Percentiles rank a stretch among this genome's conserved stretches.
Conservation (phyloP, 2,329 filamentous ascomycete genomes). For the Eutypella sp. region DNA sequence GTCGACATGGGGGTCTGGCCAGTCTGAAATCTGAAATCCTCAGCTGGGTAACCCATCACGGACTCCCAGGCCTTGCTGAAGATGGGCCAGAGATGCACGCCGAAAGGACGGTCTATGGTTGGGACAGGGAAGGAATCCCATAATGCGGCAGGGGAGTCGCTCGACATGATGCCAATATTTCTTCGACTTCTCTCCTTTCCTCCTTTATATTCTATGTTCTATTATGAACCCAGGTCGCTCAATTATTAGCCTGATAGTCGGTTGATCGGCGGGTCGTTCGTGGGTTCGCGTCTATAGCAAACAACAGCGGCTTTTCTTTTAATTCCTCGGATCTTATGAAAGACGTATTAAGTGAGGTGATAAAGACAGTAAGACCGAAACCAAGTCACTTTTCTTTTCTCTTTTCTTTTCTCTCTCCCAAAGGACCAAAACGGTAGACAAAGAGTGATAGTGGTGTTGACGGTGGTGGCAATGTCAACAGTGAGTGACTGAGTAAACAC, state of each 20-base stretch:
- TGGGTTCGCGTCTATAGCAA: too few relatives aligned
- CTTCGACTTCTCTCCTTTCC: neutral
- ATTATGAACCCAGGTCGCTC: neutral
- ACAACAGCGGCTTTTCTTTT: too few relatives aligned
- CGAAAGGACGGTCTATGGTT: constrained; percentile 87
- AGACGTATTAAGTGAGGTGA: too few relatives aligned
- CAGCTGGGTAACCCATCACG: constrained; percentile 73
- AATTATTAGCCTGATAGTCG: neutral
- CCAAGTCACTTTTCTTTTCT: too few relatives aligned
- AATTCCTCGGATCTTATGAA: too few relatives aligned
- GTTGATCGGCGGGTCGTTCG: too few relatives aligned
- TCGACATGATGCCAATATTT: constrained; percentile 17
- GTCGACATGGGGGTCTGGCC: constrained; percentile 88
- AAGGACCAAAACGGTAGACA: too few relatives aligned
- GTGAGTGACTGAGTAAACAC: too few relatives aligned
- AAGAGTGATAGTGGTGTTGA: too few relatives aligned
- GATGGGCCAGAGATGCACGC: constrained; percentile 86
- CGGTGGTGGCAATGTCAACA: too few relatives aligned
- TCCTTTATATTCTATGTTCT: neutral
- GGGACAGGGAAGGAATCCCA: constrained; percentile 61
- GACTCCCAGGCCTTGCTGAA: constrained; percentile 82
- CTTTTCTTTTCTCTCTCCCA: too few relatives aligned
- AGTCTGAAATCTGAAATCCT: constrained; percentile 78
- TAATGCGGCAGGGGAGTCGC: constrained; percentile 35
- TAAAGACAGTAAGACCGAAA: too few relatives aligned